Percentiles rank a stretch among this genome's conserved stretches.
Evolutionary conservation across 495 filamentous ascomycete genomes (phyloP).

Genomic region (Geoglossum glabrum): DNA sequence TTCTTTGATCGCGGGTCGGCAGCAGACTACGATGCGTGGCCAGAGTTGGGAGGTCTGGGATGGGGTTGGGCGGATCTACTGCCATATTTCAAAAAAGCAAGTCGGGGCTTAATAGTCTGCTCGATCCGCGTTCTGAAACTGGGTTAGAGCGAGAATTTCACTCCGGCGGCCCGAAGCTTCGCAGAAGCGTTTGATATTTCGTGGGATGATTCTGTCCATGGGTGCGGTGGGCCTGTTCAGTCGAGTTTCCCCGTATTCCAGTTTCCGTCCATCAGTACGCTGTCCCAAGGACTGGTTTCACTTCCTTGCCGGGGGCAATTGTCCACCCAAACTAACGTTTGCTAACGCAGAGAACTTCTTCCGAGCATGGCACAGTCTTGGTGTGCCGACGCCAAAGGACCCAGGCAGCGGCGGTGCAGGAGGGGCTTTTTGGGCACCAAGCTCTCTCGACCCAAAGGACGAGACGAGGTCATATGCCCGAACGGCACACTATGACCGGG

Average conservation of each 20-base stretch:
- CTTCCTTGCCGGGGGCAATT: too few species aligned
- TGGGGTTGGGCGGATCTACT: constrained; percentile 40
- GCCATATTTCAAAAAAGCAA: constrained; percentile 36
- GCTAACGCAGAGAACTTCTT: constrained; percentile 27
- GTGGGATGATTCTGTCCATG: constrained; percentile 26
- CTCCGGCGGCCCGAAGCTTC: constrained; percentile 14
- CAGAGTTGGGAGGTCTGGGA: constrained; percentile 36
- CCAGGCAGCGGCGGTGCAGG: constrained; percentile 26
- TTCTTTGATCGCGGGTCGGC: constrained; percentile 18
- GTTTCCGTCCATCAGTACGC: too few species aligned
- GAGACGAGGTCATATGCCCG: constrained; percentile 32
- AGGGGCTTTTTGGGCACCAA: constrained; percentile 27
- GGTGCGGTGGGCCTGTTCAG: constrained; percentile 24
- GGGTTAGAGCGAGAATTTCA: constrained; percentile 22
- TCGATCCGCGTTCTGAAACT: neutral
- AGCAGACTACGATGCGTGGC: constrained; percentile 37
- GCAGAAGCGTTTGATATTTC: constrained; percentile 19
- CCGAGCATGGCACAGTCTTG: constrained; percentile 26
- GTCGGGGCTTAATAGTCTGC: neutral
- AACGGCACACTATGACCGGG: constrained; percentile 24
- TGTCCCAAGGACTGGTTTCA: too few species aligned
- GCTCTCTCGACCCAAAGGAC: constrained; percentile 23
- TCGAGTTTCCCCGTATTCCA: constrained; percentile 31
- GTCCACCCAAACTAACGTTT: neutral
- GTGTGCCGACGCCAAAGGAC: constrained; percentile 26